Evolutionary conservation across 2,329 filamentous ascomycete species (phyloP).

Genomic region (Paecilomyces variotii): DNA sequence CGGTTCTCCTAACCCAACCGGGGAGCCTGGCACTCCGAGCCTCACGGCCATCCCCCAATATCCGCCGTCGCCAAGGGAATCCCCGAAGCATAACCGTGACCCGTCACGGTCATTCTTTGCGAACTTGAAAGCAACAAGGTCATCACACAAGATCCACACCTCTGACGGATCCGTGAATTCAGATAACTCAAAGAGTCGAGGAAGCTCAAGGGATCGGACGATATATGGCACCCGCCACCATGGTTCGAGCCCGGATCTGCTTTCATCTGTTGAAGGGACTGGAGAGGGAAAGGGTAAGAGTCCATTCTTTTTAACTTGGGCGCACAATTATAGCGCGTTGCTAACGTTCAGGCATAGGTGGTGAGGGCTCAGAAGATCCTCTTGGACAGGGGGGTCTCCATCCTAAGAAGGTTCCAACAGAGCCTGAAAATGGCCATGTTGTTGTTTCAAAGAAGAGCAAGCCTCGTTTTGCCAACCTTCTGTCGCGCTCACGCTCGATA

Average conservation of each 20-base stretch:
- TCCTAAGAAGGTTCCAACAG: constrained; percentile 18
- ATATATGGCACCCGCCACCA: constrained; percentile 27
- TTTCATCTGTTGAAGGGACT: constrained; percentile 2
- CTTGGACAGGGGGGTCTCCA: constrained; percentile 15
- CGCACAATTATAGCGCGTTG: not conserved
- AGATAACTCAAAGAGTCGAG: constrained; percentile 34
- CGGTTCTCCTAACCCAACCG: constrained; percentile 17
- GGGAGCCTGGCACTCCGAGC: constrained; percentile 30
- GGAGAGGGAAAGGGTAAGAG: not conserved
- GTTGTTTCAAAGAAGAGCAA: constrained; percentile 33
- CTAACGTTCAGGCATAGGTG: constrained; percentile 8
- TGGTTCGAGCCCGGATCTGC: constrained; percentile 36
- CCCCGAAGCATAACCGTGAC: constrained; percentile 35
- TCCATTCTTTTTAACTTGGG: not conserved
- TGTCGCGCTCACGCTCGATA: constrained; percentile 38
- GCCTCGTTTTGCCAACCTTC: constrained; percentile 37
- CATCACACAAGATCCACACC: constrained; percentile 33
- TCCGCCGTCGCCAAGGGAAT: constrained; percentile 34
- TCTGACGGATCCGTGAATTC: constrained; percentile 33
- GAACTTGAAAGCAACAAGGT: constrained; percentile 39
- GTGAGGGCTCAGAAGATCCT: constrained; percentile 4
- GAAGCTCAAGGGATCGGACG: constrained; percentile 37
- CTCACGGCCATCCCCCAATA: constrained; percentile 40
- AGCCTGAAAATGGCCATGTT: constrained; percentile 16
- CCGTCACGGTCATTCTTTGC: constrained; percentile 40